Evolutionary conservation across 139 green algal genomes (phyloP), one percentile per base, ranked within the genome.

Genomic region (Coccomyxa sp.): DNA sequence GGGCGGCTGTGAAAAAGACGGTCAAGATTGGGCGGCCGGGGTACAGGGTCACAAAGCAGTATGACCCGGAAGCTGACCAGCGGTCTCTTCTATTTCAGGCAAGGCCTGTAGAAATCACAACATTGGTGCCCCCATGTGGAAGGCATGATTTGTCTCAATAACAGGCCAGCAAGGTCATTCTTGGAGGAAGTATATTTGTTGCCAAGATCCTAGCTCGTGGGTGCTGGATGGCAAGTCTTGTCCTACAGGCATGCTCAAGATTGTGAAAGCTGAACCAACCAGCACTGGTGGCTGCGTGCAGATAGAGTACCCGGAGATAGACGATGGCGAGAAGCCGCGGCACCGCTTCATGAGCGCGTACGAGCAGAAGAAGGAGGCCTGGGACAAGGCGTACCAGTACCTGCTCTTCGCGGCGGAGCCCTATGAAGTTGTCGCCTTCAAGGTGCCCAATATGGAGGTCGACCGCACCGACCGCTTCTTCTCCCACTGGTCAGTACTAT

Each of bases 41-140:
- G 0, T 99, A 99, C 88, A 89, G 95, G 0, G 97, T 99, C 7
- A 99, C 97, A 9, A 99, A 99, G 87, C 95, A 99, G 89, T 98
- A 93, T 87, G 94, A 99, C 83, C 32, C 77, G 0, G 89, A 96
- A 23, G 90, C 88, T 0, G 80, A 88, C 12, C 91, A 96, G 81
- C 87, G 96, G 0, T 96, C 93, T 0, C 90, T 99, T 82, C 89
- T 99, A 16, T 99, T 99, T 87, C 95, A 99, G 94, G 95, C 97
- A 63, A 21, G 87, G 16, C 27, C 14, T 16, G 28, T 30, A 1
- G 10, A 18, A 3, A 45, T 77, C 12, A 38, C 10, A 77, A 1
- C 4, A 71, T 4, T 28, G 21, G 63, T 71, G 63, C 1, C 9
- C 63, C 10, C 21, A 3, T 71, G 63, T 21, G 21, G 9, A 21